Conservation (phyloP, 2,329 filamentous ascomycete species). For the Fonsecaea erecta region DNA sequence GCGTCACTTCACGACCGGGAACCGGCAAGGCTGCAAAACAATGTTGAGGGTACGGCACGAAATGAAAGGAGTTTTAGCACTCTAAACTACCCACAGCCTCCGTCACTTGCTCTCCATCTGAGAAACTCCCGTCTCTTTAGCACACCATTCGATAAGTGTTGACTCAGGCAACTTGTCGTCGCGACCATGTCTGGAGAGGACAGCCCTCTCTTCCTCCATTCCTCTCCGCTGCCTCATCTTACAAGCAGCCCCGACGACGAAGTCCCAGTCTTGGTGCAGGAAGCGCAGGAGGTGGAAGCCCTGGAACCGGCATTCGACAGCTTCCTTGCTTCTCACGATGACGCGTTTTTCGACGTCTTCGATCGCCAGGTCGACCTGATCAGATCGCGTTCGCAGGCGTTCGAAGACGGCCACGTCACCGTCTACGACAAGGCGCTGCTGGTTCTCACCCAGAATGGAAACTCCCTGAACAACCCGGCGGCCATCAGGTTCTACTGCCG, state of each 20-base stretch:
- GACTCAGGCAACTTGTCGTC: neutral
- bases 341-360: conserved; percentile 43
- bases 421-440: conserved; percentile 49
- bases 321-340: conserved; percentile 39
- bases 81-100: neutral
- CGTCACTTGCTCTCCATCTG: neutral
- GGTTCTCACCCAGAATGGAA: conserved; percentile 42
- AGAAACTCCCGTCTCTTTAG: neutral
- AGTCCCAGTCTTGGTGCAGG: conserved; percentile 40
- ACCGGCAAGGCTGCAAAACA: neutral
- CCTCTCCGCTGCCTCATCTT: conserved; percentile 16
- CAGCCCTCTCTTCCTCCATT: conserved; percentile 26
- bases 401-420: conserved; percentile 46
- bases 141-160: neutral
- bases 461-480: conserved; percentile 40
- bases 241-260: conserved; percentile 22
- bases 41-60: neutral
- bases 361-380: conserved; percentile 44
- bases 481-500: conserved; percentile 47
- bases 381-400: conserved; percentile 43
- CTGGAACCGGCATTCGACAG: conserved; percentile 41
- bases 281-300: conserved; percentile 38
- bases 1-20: neutral
- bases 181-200: neutral
- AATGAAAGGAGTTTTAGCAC: neutral